Evolutionary conservation across 2,329 filamentous ascomycete genomes (phyloP).

Genomic region (Periconia macrospinosa): DNA sequence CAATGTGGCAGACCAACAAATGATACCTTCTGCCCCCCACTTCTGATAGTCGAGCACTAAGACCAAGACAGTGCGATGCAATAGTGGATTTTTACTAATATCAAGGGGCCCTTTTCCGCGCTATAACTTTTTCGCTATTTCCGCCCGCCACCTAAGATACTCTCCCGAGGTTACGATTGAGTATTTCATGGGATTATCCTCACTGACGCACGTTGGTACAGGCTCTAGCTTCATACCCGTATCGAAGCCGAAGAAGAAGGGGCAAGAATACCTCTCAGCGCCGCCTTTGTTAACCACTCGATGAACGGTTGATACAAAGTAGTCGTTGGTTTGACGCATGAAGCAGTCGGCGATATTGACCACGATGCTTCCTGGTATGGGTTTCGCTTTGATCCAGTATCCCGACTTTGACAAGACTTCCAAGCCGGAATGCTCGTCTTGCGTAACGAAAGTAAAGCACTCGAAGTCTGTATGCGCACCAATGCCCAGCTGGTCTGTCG

Average conservation of each 20-base stretch:
- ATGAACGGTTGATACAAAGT: constrained; percentile 54
- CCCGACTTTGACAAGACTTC: constrained; percentile 36
- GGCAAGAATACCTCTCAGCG: constrained; percentile 48
- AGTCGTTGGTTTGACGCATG: constrained; percentile 55
- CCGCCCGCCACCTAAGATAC: constrained; percentile 15
- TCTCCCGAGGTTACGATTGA: constrained; percentile 28
- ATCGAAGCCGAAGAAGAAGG: constrained; percentile 52
- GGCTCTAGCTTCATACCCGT: constrained; percentile 46
- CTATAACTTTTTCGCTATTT: too few relatives aligned
- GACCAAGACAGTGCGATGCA: too few relatives aligned
- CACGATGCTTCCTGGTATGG: constrained; percentile 49
- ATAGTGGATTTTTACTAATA: too few relatives aligned
- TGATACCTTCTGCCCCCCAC: too few relatives aligned
- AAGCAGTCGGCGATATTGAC: constrained; percentile 57
- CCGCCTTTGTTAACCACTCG: constrained; percentile 47
- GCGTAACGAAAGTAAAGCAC: constrained; percentile 37
- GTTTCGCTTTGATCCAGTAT: constrained; percentile 35
- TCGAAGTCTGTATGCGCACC: constrained; percentile 43
- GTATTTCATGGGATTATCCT: constrained; percentile 35
- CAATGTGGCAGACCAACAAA: too few relatives aligned
- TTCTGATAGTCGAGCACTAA: too few relatives aligned
- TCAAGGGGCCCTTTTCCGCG: too few relatives aligned
- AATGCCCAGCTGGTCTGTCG: constrained; percentile 7
- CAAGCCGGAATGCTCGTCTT: constrained; percentile 29
- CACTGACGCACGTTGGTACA: constrained; percentile 39